phyloP scores from a whole-genome alignment of 371 early-diverging fungal genomes.

The Batrachochytrium dendrobatidis region DNA sequence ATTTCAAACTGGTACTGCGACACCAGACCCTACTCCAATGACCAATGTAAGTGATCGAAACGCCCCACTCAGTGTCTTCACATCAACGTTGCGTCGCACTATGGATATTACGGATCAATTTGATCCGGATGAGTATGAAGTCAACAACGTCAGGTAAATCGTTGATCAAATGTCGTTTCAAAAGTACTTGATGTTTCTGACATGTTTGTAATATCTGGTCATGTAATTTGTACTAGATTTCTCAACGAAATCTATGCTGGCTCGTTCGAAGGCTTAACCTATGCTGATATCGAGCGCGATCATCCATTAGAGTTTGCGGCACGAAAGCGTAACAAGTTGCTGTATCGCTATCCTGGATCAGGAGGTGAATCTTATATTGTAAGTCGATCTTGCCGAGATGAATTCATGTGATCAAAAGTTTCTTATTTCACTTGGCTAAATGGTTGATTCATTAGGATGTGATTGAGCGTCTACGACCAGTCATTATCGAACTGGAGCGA shows the following conservation, averaged over 20 bases:
- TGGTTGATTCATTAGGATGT: slow-evolving; percentile 48
- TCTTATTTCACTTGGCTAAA: background rate
- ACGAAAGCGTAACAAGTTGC: slow-evolving; percentile 62
- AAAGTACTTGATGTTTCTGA: no score
- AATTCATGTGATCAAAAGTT: background rate
- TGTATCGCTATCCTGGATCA: slow-evolving; percentile 76
- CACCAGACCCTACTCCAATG: background rate
- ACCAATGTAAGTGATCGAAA: background rate
- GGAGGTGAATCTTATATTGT: slow-evolving; percentile 73
- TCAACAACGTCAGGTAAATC: slow-evolving; percentile 50
- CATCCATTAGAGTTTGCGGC: slow-evolving; percentile 62
- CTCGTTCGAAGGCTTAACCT: slow-evolving; percentile 49
- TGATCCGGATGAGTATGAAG: slow-evolving; percentile 62
- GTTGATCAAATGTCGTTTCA: no score
- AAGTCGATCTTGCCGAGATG: background rate
- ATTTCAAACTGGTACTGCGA: background rate
- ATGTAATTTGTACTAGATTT: slow-evolving; percentile 11
- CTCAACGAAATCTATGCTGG: slow-evolving; percentile 84
- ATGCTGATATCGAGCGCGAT: slow-evolving; percentile 54
- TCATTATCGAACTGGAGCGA: slow-evolving; percentile 80
- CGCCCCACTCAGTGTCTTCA: slow-evolving; percentile 51
- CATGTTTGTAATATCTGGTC: no score
- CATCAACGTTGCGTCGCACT: slow-evolving; percentile 64
- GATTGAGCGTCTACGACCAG: slow-evolving; percentile 69
- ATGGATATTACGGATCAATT: slow-evolving; percentile 63